phyloP scores from a whole-genome alignment of 1,284 basidiomycete genomes.

The Neolentinus lepideus region DNA sequence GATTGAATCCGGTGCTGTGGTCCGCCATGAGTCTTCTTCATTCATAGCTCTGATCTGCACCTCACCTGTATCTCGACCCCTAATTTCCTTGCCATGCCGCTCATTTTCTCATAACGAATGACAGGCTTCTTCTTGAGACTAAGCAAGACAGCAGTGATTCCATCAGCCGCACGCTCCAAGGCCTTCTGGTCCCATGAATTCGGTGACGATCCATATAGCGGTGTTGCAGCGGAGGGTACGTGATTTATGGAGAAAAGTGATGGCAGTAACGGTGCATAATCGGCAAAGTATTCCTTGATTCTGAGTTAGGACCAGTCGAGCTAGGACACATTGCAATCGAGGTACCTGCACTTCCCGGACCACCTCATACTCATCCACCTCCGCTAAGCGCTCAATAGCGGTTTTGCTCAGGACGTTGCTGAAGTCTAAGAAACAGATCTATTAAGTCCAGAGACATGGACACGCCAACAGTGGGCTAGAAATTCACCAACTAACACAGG shows the following conservation, averaged over 20 bases:
- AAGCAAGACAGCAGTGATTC: slow-evolving; percentile 83
- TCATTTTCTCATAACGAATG: slow-evolving; percentile 94
- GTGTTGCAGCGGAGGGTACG: slow-evolving; percentile 50
- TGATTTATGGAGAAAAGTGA: slow-evolving; percentile 88
- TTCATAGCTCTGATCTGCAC: slow-evolving; percentile 4
- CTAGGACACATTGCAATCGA: slow-evolving; percentile 4
- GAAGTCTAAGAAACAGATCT: slow-evolving; percentile 58
- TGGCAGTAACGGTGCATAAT: slow-evolving; percentile 85
- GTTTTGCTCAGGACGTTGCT: slow-evolving; percentile 90
- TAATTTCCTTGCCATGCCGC: slow-evolving; percentile 84
- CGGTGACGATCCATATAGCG: slow-evolving; percentile 64
- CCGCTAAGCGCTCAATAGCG: slow-evolving; percentile 89
- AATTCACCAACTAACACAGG: slow-evolving; percentile 85
- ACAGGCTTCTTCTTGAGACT: slow-evolving; percentile 95
- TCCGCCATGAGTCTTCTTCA: slow-evolving; percentile 1
- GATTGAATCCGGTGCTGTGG: slow-evolving; percentile 63
- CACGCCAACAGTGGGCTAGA: slow-evolving; percentile 12
- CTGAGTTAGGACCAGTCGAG: slow-evolving; percentile 14
- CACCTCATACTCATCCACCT: slow-evolving; percentile 94
- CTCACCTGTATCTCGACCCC: slow-evolving; percentile 80
- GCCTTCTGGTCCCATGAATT: slow-evolving; percentile 68
- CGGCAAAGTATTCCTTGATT: slow-evolving; percentile 88
- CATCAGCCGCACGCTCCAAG: slow-evolving; percentile 74
- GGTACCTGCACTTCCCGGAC: slow-evolving; percentile 93
- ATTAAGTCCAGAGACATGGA: slow-evolving; percentile 8